phyloP scores from a whole-genome alignment of 306 rosid species.

The Mimosa pudica region DNA sequence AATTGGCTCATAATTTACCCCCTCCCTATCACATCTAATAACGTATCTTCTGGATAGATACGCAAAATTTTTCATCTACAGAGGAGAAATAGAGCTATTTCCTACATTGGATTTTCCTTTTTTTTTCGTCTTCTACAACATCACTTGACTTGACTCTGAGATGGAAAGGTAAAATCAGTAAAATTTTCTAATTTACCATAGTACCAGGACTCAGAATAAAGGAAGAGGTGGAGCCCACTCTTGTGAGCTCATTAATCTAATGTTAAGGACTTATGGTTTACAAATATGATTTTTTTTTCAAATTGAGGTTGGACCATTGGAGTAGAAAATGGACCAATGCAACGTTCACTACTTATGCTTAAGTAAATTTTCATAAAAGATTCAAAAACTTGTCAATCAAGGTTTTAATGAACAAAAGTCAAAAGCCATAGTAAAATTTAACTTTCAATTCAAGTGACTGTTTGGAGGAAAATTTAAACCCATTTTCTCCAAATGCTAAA shows the following conservation, averaged over 20 bases:
- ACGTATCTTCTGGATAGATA: background rate
- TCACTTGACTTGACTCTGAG: background rate
- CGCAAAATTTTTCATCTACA: background rate
- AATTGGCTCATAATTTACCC: background rate
- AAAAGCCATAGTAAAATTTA: too few relatives aligned
- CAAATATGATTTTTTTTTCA: too few relatives aligned
- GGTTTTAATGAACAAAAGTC: too few relatives aligned
- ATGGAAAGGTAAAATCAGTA: background rate
- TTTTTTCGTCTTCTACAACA: background rate
- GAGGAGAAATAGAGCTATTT: background rate
- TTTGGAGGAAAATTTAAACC: too few relatives aligned
- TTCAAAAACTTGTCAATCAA: too few relatives aligned
- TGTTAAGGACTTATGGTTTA: too few relatives aligned
- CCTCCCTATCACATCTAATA: background rate
- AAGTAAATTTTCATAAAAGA: too few relatives aligned
- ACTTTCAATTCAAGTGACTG: too few relatives aligned
- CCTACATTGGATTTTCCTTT: background rate
- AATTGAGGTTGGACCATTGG: too few relatives aligned
- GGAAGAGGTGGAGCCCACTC: background rate
- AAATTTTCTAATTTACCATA: background rate
- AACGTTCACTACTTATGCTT: too few relatives aligned
- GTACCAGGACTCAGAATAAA: background rate
- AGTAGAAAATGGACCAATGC: too few relatives aligned
- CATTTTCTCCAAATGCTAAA: too few relatives aligned
- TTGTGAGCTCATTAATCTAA: background rate